Evolutionary conservation across 2,329 filamentous ascomycete species (phyloP).

Genomic region (Colletotrichum lini): DNA sequence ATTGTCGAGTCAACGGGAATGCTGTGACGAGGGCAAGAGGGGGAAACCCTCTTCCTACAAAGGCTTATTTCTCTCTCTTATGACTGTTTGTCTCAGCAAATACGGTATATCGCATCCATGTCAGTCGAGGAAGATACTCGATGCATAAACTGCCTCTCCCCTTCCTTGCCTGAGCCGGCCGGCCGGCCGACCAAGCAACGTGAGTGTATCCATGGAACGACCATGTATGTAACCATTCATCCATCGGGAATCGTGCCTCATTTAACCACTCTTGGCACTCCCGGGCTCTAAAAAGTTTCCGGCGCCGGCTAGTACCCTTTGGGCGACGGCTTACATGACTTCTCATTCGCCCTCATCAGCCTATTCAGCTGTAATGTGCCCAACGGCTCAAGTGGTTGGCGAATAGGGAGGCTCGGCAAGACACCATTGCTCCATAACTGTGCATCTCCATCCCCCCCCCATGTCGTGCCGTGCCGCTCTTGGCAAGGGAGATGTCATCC

Average conservation of each 20-base stretch:
- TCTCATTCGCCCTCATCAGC: background rate
- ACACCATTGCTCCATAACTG: background rate
- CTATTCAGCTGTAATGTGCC: background rate
- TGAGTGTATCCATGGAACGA: no score
- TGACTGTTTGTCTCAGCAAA: no score
- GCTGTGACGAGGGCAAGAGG: background rate
- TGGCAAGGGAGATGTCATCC: background rate
- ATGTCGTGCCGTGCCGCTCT: background rate
- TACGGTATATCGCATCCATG: no score
- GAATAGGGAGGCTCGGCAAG: background rate
- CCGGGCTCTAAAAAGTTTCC: constrained; percentile 5
- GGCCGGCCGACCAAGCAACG: no score
- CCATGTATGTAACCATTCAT: background rate
- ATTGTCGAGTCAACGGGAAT: background rate
- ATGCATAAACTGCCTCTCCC: no score
- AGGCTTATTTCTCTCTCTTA: no score
- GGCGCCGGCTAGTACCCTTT: background rate
- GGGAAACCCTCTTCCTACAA: no score
- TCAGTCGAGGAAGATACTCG: no score
- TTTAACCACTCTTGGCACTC: background rate
- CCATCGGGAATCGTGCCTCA: background rate
- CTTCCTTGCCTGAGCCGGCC: no score
- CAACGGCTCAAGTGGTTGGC: background rate
- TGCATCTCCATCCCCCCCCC: background rate
- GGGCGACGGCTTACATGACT: background rate